A percentile compares a stretch with the other conserved stretches of the same genome.
These are phyloP conservation scores for Ustilago sp. DNA, from an alignment of 1,284 basidiomycete species.

Conservation along the genomic window DNA sequence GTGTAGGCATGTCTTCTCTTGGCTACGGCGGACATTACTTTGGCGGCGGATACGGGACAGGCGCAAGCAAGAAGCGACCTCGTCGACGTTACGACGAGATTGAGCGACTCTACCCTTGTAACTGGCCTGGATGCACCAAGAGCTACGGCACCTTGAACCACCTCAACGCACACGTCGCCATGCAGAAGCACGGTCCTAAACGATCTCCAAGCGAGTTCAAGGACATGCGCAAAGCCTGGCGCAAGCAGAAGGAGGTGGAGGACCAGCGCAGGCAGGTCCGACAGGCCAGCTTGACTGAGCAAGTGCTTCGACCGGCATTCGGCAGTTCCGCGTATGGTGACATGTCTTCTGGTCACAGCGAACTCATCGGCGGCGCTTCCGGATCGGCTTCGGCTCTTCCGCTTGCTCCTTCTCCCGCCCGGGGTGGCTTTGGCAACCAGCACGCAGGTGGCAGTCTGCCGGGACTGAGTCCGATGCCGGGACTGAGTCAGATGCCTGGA, in stretches of 20 bases:
- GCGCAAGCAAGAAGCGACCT: constrained; percentile 58
- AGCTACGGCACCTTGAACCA: constrained; percentile 89
- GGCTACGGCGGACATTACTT: constrained; percentile 41
- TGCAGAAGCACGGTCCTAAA: constrained; percentile 89
- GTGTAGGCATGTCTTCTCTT: constrained; percentile 19
- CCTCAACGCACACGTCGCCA: constrained; percentile 89
- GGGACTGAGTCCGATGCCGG: constrained; percentile 24
- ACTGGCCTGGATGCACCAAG: constrained; percentile 84
- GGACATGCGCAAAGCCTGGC: constrained; percentile 94
- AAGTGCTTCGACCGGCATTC: constrained; percentile 22
- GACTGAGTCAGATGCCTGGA: constrained; percentile 21
- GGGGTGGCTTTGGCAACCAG: constrained; percentile 21
- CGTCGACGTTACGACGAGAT: constrained; percentile 72
- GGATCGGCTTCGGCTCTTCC: constrained; percentile 22
- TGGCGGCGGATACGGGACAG: constrained; percentile 28
- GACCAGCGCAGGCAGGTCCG: constrained; percentile 59
- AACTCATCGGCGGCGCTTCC: constrained; percentile 6
- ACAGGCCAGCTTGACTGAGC: constrained; percentile 25
- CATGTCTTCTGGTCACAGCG: constrained; percentile 11
- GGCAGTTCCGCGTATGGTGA: constrained; percentile 18
- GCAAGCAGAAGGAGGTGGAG: constrained; percentile 87
- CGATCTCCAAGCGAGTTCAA: constrained; percentile 92
- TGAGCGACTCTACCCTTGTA: constrained; percentile 87
- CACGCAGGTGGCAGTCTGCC: constrained; percentile 16
- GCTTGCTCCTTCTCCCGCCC: constrained; percentile 24